Conservation (phyloP, 2,329 filamentous ascomycete genomes). For the Fusarium sp. region DNA sequence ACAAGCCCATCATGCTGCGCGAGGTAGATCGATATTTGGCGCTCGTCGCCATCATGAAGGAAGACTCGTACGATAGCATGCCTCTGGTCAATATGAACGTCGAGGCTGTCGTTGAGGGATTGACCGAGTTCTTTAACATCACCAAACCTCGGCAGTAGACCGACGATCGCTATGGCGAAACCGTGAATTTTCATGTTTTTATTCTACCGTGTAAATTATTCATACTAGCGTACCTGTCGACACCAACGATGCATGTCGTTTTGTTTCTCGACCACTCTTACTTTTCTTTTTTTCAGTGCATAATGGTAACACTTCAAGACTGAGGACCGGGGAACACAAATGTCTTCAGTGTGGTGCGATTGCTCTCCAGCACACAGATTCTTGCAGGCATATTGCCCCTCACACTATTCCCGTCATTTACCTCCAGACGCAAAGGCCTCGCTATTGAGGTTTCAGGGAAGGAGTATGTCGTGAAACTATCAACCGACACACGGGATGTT, state of each 20-base stretch:
- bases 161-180: not conserved
- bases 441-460: conserved; percentile 47
- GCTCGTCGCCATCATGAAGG: conserved; percentile 87
- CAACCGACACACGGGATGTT: conserved; percentile 11
- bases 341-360: conserved; percentile 60
- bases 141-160: conserved; percentile 65
- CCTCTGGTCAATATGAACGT: conserved; percentile 89
- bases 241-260: not conserved
- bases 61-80: conserved; percentile 86
- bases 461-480: conserved; percentile 37
- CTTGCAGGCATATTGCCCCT: conserved; percentile 62
- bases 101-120: conserved; percentile 80
- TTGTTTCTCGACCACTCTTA: not conserved
- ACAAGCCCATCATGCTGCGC: conserved; percentile 73
- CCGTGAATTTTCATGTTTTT: not conserved
- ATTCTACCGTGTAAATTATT: conserved; percentile 38
- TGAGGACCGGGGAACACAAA: conserved; percentile 54
- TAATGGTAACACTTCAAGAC: not conserved
- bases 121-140: conserved; percentile 83
- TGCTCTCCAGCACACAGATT: conserved; percentile 63
- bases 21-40: conserved; percentile 81
- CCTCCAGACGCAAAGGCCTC: conserved; percentile 63
- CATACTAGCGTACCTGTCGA: conserved; percentile 38
- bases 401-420: conserved; percentile 57
- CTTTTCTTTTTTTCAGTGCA: not conserved